Conservation (phyloP, 768 basidiomycete genomes). For the Hypholoma fasciculare region DNA sequence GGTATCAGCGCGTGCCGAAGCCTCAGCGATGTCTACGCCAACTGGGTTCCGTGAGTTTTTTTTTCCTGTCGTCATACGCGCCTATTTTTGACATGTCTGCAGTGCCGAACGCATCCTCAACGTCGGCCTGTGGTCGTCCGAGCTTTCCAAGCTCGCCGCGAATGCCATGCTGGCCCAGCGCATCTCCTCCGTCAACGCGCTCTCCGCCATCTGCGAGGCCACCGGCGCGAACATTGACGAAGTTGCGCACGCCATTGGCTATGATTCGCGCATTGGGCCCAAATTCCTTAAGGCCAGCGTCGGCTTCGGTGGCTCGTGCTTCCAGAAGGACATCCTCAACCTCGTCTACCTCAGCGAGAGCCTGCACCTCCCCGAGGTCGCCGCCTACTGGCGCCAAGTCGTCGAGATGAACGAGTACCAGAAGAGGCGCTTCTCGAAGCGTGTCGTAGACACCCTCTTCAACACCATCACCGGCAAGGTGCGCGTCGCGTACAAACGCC, state of each 20-base stretch:
- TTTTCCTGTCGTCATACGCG: slow-evolving; percentile 1
- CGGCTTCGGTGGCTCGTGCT: slow-evolving; percentile 97
- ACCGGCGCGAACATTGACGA: slow-evolving; percentile 99
- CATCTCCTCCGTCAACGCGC: slow-evolving; percentile 96
- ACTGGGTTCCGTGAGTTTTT: slow-evolving; percentile 89
- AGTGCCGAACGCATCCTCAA: slow-evolving; percentile 81
- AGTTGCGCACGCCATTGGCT: slow-evolving; percentile 92
- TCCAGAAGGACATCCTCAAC: slow-evolving; percentile 99
- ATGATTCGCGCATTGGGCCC: slow-evolving; percentile 89
- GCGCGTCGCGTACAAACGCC: slow-evolving; percentile 13
- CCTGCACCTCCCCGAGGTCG: slow-evolving; percentile 93
- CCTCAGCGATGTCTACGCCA: slow-evolving; percentile 81
- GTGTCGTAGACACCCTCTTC: slow-evolving; percentile 96
- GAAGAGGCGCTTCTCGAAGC: slow-evolving; percentile 93
- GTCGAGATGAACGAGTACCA: slow-evolving; percentile 99
- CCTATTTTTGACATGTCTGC: not conserved
- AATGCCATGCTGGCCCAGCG: slow-evolving; percentile 99
- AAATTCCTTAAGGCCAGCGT: slow-evolving; percentile 96
- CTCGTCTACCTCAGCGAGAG: slow-evolving; percentile 96
- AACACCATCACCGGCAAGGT: slow-evolving; percentile 97
- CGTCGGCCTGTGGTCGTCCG: slow-evolving; percentile 98
- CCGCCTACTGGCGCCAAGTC: slow-evolving; percentile 96
- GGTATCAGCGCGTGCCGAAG: slow-evolving; percentile 80
- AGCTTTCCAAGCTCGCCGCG: slow-evolving; percentile 97
- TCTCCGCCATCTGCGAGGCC: slow-evolving; percentile 98